Percentiles rank a stretch among this genome's conserved stretches.
Conservation (phyloP, 2,329 filamentous ascomycete species). For the Ceratocystis albifundus region DNA sequence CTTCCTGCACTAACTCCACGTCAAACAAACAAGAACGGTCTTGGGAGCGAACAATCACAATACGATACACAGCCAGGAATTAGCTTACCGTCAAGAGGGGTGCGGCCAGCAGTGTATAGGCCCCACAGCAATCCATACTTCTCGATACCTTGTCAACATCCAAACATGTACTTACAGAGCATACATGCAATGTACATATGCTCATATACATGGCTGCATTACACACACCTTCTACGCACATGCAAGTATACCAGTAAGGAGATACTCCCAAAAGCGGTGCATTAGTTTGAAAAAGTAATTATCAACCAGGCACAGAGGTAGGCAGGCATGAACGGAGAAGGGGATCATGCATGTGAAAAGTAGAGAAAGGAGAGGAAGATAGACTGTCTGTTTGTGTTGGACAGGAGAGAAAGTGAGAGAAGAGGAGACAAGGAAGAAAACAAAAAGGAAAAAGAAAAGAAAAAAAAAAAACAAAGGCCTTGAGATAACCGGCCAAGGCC, state of each 20-base stretch:
- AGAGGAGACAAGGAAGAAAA: not conserved
- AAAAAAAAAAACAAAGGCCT: not conserved
- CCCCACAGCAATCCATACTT: not conserved
- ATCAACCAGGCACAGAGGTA: not conserved
- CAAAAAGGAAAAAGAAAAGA: too few relatives aligned
- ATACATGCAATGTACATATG: not conserved
- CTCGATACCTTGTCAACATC: not conserved
- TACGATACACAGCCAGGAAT: not conserved
- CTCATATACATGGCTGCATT: not conserved
- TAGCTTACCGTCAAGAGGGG: not conserved
- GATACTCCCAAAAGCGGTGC: not conserved
- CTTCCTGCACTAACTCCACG: not conserved
- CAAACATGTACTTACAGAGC: not conserved
- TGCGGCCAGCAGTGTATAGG: not conserved
- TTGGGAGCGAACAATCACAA: not conserved
- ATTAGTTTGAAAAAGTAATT: conserved; percentile 2
- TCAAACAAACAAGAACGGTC: not conserved
- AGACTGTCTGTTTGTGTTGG: not conserved
- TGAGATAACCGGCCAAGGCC: not conserved
- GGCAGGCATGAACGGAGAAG: not conserved
- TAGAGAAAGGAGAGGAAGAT: not conserved
- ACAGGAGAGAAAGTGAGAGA: not conserved
- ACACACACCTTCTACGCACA: not conserved
- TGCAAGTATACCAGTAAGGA: not conserved
- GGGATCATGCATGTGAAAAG: not conserved